A percentile compares a stretch with the other conserved stretches of the same genome.
Evolutionary conservation across 768 basidiomycete genomes (phyloP).

Genomic region (Suillus tomentosus): DNA sequence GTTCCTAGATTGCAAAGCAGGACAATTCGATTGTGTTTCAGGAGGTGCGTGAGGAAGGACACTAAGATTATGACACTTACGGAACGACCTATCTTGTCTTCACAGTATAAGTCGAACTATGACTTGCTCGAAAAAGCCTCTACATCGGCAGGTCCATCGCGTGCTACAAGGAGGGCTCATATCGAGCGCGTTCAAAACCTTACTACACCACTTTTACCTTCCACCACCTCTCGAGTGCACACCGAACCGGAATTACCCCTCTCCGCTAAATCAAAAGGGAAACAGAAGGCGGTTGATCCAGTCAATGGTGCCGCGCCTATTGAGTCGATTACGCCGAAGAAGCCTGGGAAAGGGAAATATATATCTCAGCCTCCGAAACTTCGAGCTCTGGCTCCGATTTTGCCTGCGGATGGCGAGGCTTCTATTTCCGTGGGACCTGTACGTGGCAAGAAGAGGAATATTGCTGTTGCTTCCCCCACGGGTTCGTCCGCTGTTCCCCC

Average conservation of each 20-base stretch:
- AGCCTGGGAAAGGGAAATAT: conserved; percentile 27
- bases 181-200: conserved; percentile 54
- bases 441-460: conserved; percentile 9
- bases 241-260: conserved; percentile 18
- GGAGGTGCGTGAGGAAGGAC: conserved; percentile 50
- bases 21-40: conserved; percentile 75
- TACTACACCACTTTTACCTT: conserved; percentile 28
- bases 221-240: conserved; percentile 12
- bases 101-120: conserved; percentile 60
- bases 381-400: neutral
- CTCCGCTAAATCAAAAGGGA: conserved; percentile 34
- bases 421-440: conserved; percentile 1
- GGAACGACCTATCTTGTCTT: conserved; percentile 12
- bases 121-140: conserved; percentile 57
- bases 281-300: conserved; percentile 30
- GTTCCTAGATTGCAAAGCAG: conserved; percentile 61
- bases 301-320: neutral
- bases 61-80: conserved; percentile 9
- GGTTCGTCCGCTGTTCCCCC: conserved; percentile 25
- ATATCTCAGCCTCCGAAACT: conserved; percentile 16
- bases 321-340: conserved; percentile 18
- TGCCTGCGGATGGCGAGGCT: conserved; percentile 3
- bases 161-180: conserved; percentile 62
- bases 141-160: conserved; percentile 46
- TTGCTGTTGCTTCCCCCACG: neutral